Evolutionary conservation across 2,329 filamentous ascomycete species (phyloP), one percentile per base, ranked within the genome.

Genomic region (Myriangium duriaei): DNA sequence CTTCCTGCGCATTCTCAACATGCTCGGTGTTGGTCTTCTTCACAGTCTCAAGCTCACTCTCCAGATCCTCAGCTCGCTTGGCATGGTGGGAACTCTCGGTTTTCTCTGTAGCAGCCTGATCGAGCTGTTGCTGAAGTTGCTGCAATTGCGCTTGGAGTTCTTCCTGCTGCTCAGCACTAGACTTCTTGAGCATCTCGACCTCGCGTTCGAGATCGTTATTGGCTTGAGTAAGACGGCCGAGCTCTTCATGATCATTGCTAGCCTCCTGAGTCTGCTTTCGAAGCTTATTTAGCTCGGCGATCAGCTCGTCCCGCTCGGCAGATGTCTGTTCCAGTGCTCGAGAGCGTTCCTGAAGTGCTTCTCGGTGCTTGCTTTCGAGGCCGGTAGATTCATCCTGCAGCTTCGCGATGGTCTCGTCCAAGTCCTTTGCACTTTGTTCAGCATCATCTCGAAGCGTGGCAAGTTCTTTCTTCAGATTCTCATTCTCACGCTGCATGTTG

Each of bases 381-480:
- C 32, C 36, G 11, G 36, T 19, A 11, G 36, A 39, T 12, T 39
- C 36, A 14, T 39, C 32, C 30, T 39, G 28, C 4, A 39, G 36
- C 11, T 30, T 16, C n/a, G 36, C n/a, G 15, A 39, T 32, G 4
- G 36, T 39, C 15, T 40, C 33, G n/a, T 45, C 24, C 19, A 45
- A 31, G n/a, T 41, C 36, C 5, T 17, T 13, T 6, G 34, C 30
- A 10, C 41, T 39, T 4, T 21, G 19, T 13, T 42, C n/a, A 12
- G n/a, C 6, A 3, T 33, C 16, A 7, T 29, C 16, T 6, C 18
- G 41, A 13, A 43, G 11, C 5, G 29, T 19, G 3, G 37, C 30
- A 11, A 45, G 13, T 4, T 43, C 17, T 14, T 30, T 26, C 11
- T 32, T 29, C 13, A 45, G 36, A n/a, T 37, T 16, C 9, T 32